Evolutionary conservation across 2,329 filamentous ascomycete species (phyloP), one percentile per base, ranked within the genome.

Genomic region (Cladosporium sp.): DNA sequence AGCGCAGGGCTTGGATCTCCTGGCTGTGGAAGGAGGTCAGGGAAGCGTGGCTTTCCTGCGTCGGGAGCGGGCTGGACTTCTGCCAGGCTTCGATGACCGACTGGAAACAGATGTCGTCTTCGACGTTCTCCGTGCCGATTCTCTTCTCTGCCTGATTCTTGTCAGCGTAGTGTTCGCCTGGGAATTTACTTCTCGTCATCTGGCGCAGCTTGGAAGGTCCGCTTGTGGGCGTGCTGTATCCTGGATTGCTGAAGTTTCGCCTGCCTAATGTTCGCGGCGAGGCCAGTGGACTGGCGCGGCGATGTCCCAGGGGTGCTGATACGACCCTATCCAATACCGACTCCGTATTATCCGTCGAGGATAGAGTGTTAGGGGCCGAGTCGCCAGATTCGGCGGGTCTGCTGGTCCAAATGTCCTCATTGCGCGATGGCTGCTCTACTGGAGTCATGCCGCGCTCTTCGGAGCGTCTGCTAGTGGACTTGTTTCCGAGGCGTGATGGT

Each of bases 41-140:
- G 9, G 53, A 4, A 37, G 42, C 34, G 7, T 16, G 16, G 9
- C 45, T 49, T 22, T 53, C 41, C 16, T 40, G n/a, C 32, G 46
- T 38, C 11, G 42, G n/a, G 4, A 14, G 13, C 32, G 45, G 43
- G 42, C 40, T 31, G 6, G 35, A 45, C 14, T 46, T 18, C 18
- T 46, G 42, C 49, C 49, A 52, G 3, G 42, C 49, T 22, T 28
- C 40, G 49, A 52, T 52, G n/a, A 50, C 38, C 2, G 43, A 18
- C 19, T 37, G 16, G 33, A 50, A 43, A 16, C 19, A 37, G 9
- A 16, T 28, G 13, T 50, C 38, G 22, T 5, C 22, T 28, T 28
- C 22, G 22, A 28, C 22, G 22, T 28, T 28, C 22, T 28, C 22
- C 22, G 22, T 28, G 4, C 22, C 22, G 22, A 4, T 28, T 28